phyloP scores from a whole-genome alignment of 169 alveolate genomes.

The Perkinsus marinus region DNA sequence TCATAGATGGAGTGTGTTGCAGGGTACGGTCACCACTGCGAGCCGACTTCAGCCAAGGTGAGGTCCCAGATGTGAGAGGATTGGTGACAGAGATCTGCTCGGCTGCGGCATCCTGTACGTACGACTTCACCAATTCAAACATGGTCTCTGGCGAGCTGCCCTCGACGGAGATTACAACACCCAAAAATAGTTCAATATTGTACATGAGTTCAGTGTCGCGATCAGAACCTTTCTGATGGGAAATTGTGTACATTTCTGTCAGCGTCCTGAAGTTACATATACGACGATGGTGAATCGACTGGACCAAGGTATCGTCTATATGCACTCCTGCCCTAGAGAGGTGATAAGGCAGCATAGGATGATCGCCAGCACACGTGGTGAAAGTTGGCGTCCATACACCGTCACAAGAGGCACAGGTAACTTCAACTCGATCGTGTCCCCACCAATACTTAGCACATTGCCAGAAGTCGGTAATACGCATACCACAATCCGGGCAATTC shows the following conservation, averaged over 20 bases:
- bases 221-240: neutral
- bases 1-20: neutral
- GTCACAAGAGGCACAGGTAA: neutral
- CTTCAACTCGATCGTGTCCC: neutral
- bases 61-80: neutral
- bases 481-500: neutral
- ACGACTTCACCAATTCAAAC: neutral
- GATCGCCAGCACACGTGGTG: neutral
- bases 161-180: neutral
- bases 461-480: neutral
- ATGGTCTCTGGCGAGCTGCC: neutral
- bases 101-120: neutral
- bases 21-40: neutral
- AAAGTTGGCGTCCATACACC: neutral
- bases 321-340: neutral
- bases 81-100: neutral
- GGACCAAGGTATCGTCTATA: neutral
- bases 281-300: neutral
- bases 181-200: neutral
- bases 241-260: neutral
- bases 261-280: neutral
- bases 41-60: neutral
- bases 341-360: neutral
- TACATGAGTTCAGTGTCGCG: neutral
- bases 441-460: neutral